Percentiles rank a stretch among this genome's conserved stretches.
These are phyloP conservation scores for Aphanomyces invadans DNA, from an alignment of 352 stramenopile genomes.

Conservation along the genomic window DNA sequence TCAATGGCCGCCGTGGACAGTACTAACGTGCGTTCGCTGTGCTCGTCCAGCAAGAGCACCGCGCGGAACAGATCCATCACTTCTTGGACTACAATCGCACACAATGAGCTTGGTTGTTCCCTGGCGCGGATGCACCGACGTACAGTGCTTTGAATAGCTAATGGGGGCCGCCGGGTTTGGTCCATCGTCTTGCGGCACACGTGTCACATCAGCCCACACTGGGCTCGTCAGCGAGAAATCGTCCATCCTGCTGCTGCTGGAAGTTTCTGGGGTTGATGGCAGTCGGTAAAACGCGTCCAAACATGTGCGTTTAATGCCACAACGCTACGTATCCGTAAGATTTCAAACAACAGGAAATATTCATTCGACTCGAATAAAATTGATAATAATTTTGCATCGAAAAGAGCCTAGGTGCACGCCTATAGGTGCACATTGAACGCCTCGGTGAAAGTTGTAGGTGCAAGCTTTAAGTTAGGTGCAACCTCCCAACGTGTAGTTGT, in stretches of 20 bases:
- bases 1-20: conserved; percentile 91
- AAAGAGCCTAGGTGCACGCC: too few relatives aligned
- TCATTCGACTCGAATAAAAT: too few relatives aligned
- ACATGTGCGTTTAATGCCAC: background rate
- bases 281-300: background rate
- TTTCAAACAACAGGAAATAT: too few relatives aligned
- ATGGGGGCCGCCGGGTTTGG: conserved; percentile 73
- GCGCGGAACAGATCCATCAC: conserved; percentile 95
- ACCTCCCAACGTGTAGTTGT: too few relatives aligned
- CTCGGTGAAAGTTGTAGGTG: too few relatives aligned
- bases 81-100: conserved; percentile 47
- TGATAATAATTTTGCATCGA: too few relatives aligned
- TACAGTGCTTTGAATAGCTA: conserved; percentile 62
- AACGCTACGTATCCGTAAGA: too few relatives aligned
- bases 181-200: conserved; percentile 77
- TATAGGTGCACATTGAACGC: too few relatives aligned
- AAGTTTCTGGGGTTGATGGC: too few relatives aligned
- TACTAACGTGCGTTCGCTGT: conserved; percentile 81
- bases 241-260: background rate
- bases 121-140: conserved; percentile 21
- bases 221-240: conserved; percentile 25
- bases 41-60: conserved; percentile 87
- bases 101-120: too few relatives aligned
- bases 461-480: too few relatives aligned
- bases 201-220: conserved; percentile 68